Evolutionary conservation across 768 basidiomycete genomes (phyloP), one percentile per base, ranked within the genome.

Genomic region (Phlebiopsis flavidoalba): DNA sequence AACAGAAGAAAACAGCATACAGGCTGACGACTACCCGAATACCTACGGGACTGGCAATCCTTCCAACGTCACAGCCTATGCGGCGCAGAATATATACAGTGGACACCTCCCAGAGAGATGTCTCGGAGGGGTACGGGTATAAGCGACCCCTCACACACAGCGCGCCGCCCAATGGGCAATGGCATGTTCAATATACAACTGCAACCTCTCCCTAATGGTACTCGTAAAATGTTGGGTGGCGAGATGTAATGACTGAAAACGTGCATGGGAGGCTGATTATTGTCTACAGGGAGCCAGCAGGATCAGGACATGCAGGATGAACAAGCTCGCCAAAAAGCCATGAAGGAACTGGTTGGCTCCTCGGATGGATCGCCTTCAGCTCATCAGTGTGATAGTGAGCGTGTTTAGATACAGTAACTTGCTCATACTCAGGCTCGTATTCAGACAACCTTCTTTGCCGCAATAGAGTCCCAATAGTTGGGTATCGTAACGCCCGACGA

Each of bases 351-450:
- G 1, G 76, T 83, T 15, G 77, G 79, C 64, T 81, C 82, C 3
- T 86, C n/a, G 85, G 85, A 80, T 82, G 75, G 84, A 86, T 61
- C 75, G 84, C 43, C 74, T 86, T 49, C 83, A 86, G 71, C 72
- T 86, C 10, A 84, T 86, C 68, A 80, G 77, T 40, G 77, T 86
- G 37, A 83, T 85, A 53, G 84, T 83, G 53, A 67, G 82, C 8
- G 40, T 72, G 11, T 36, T 31, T 31, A 19, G 14, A n/a, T 56
- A 24, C n/a, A 17, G 35, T 49, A 60, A 46, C 33, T 37, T 31
- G 5, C 6, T 31, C 26, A 31, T 6, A 37, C 3, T 31, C 40
- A 8, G 33, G 6, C 49, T 8, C 49, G 53, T 56, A 60, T 15
- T 26, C 37, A 59, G 58, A 59, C 58, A 15, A 59, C 58, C 17